Base-by-base conservation (phyloP, 768 basidiomycete species). In the Lentinula sp. region DNA sequence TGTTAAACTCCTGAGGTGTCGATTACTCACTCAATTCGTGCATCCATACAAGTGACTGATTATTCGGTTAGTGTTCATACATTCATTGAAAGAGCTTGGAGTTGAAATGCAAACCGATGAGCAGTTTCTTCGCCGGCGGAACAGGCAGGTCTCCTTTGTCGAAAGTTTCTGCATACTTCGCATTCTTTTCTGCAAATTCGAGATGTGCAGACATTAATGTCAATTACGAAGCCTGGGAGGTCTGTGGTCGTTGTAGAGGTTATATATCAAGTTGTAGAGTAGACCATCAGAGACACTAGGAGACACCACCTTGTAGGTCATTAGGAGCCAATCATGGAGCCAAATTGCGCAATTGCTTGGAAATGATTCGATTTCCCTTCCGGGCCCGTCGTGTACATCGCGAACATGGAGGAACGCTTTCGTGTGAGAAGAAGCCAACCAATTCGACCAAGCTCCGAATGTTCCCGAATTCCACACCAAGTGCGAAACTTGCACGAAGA, bases 11-110 rank as follows among this genome's bases (percentile, higher is more conserved):
- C n/a, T 4, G 50, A 37, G 49, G n/a, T n/a, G 7, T 7, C 34
- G 34, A 58, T 9, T 28, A 61, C 75, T 67, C 67, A 87, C 85
- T 88, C 83, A 64, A 89, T 75, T 57, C 88, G 84, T 54, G 86
- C 85, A 69, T 89, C 88, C 87, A 89, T 91, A 74, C 86, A 88
- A 18, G 85, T 86, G 32, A 86, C 83, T 85, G 59, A 5, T 21
- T 1, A 52, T 6, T 50, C 15, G 32, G 37, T 8, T 48, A 11
- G 21, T 50, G 49, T 1, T 39, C 7, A 64, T 50, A 23, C 13
- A 23, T 28, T 49, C 48, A 23, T 23, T 5, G 2, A 7, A n/a
- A 4, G 23, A 42, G 18, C 5, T 10, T 31, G 39, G 1, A 40
- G n/a, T 28, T 18, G 42, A 50, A 18, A 54, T 51, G 65, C 73